Evolutionary conservation across 495 filamentous ascomycete species (phyloP).

Genomic region (Penicillium angulare): DNA sequence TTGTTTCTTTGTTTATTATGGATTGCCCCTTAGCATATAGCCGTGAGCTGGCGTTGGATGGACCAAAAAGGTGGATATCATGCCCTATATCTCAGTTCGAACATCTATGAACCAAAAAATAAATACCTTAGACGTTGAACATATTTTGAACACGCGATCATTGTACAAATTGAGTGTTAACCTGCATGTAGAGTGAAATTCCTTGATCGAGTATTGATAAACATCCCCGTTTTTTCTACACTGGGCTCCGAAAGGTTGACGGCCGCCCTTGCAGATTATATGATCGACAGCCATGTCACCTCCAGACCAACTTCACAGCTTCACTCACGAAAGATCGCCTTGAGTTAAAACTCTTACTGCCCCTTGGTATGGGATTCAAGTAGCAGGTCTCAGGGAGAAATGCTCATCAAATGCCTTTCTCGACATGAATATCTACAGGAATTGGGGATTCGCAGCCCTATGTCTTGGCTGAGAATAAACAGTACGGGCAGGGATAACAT

Average conservation of each 20-base stretch:
- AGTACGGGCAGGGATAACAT: constrained; percentile 28
- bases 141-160: background rate
- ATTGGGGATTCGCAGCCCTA: constrained; percentile 12
- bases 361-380: constrained; percentile 24
- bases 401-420: constrained; percentile 9
- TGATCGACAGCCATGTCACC: constrained; percentile 8
- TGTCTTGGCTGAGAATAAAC: constrained; percentile 9
- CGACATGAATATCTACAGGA: background rate
- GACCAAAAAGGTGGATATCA: background rate
- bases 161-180: background rate
- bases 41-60: constrained; percentile 5
- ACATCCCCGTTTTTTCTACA: no score
- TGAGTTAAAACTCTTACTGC: background rate
- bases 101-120: background rate
- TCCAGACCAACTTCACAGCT: background rate
- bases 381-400: constrained; percentile 4
- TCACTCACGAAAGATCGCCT: background rate
- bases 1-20: no score
- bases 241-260: no score
- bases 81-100: background rate
- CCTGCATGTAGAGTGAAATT: background rate
- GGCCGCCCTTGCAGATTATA: constrained; percentile 18
- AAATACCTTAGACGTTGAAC: background rate
- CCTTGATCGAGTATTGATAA: background rate
- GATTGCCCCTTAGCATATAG: constrained; percentile 5